Evolutionary conservation across 345 rosid genomes (phyloP).

Genomic region (Murraya koenigii): DNA sequence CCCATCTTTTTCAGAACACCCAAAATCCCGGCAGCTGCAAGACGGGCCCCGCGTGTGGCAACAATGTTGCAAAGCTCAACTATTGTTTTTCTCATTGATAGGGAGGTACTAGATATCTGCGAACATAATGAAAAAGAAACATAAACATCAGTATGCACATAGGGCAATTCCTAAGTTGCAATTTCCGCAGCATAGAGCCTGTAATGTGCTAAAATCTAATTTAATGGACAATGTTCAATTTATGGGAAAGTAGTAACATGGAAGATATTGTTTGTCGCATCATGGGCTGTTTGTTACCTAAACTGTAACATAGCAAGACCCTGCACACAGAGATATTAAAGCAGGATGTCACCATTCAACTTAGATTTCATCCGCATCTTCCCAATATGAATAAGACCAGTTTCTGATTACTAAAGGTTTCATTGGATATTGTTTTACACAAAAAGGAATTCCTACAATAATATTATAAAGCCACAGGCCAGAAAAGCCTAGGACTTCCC

Average conservation of each 20-base stretch:
- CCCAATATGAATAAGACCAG: background rate
- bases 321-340: too few species aligned
- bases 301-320: too few species aligned
- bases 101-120: conserved; percentile 53
- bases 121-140: background rate
- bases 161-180: too few species aligned
- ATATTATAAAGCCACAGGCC: too few species aligned
- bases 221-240: too few species aligned
- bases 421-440: background rate
- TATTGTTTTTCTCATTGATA: conserved; percentile 58
- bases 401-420: background rate
- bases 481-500: too few species aligned
- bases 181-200: too few species aligned
- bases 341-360: background rate
- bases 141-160: background rate
- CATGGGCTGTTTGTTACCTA: too few species aligned
- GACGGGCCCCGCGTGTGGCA: conserved; percentile 68
- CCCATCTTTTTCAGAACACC: conserved; percentile 79
- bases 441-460: too few species aligned
- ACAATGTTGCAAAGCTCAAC: conserved; percentile 70
- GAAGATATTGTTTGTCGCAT: too few species aligned
- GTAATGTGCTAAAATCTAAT: too few species aligned
- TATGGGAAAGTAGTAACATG: too few species aligned
- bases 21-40: conserved; percentile 73
- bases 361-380: background rate